Evolutionary conservation across 1,139 yeast species (phyloP).

Genomic region (Kluyveromyces sp.): DNA sequence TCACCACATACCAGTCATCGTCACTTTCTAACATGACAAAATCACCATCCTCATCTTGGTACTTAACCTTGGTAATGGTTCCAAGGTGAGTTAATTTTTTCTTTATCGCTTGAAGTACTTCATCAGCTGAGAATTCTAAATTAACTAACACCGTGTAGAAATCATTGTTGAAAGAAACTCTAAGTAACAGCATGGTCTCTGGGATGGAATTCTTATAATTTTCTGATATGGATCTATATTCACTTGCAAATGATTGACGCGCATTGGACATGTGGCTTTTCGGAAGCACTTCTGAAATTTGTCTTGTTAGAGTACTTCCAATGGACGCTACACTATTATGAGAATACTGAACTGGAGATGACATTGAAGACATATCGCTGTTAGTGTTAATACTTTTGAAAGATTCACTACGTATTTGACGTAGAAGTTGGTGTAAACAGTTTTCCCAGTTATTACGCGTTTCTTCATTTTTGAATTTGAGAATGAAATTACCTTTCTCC

Average conservation of each 20-base stretch:
- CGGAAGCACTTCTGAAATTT: constrained; percentile 31
- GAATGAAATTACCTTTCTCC: constrained; percentile 67
- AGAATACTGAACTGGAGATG: constrained; percentile 18
- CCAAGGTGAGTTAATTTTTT: constrained; percentile 36
- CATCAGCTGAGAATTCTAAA: constrained; percentile 28
- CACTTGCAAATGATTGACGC: constrained; percentile 29
- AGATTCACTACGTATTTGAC: constrained; percentile 33
- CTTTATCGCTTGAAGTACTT: constrained; percentile 29
- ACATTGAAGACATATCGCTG: constrained; percentile 20
- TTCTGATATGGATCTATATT: constrained; percentile 33
- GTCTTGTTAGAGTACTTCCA: constrained; percentile 26
- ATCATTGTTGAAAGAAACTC: constrained; percentile 34
- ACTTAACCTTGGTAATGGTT: constrained; percentile 48
- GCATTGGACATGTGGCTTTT: constrained; percentile 21
- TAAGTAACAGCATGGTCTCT: constrained; percentile 30
- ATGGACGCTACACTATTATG: constrained; percentile 26
- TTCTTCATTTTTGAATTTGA: constrained; percentile 65
- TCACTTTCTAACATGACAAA: constrained; percentile 78
- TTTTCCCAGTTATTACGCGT: constrained; percentile 63
- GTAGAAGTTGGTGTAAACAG: constrained; percentile 39
- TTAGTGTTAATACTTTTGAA: constrained; percentile 21
- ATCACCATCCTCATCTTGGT: constrained; percentile 94
- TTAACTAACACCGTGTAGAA: constrained; percentile 34
- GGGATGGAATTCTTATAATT: constrained; percentile 33
- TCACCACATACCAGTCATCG: constrained; percentile 54